These are phyloP conservation scores for Priceomyces fermenticarens DNA, from an alignment of 805 yeast species.

Conservation along the genomic window DNA sequence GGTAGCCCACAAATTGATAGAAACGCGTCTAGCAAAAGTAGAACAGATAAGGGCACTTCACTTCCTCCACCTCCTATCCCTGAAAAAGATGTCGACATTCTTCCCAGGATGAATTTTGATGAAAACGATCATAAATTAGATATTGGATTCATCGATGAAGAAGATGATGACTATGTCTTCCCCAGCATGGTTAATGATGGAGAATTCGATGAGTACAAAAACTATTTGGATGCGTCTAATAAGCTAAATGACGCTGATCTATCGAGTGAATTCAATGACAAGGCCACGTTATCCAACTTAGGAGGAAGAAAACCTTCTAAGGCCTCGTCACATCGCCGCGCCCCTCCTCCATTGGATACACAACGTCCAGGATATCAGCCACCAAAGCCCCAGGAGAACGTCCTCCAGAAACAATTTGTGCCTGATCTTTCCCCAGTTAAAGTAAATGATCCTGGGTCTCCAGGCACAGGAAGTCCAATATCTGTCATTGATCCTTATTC, in stretches of 20 bases:
- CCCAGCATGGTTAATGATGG: conserved; percentile 10
- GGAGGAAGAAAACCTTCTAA: not conserved
- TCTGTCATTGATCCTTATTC: too few species aligned
- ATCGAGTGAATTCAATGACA: conserved; percentile 2
- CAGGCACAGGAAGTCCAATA: too few species aligned
- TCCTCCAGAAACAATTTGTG: too few species aligned
- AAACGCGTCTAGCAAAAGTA: conserved; percentile 6
- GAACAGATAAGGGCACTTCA: conserved; percentile 17
- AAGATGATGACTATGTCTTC: conserved; percentile 8
- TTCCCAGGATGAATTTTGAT: conserved; percentile 14
- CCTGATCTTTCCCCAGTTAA: too few species aligned
- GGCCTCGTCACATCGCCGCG: conserved; percentile 4
- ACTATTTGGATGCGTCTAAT: conserved; percentile 12
- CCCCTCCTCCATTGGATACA: conserved; percentile 8
- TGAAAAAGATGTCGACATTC: conserved; percentile 9
- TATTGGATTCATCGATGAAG: conserved; percentile 6
- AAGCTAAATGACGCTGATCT: conserved; percentile 13
- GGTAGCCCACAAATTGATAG: not conserved
- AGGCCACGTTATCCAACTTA: not conserved
- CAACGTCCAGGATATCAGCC: not conserved
- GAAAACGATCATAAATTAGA: conserved; percentile 18
- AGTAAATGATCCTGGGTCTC: too few species aligned
- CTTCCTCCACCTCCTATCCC: conserved; percentile 25
- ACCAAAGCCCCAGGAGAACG: too few species aligned
- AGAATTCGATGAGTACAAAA: conserved; percentile 20